Percentiles rank a stretch among this genome's conserved stretches.
These are phyloP conservation scores for Amaranthus hypochondriacus DNA, from an alignment of 148 eudicot genomes.

Conservation along the genomic window DNA sequence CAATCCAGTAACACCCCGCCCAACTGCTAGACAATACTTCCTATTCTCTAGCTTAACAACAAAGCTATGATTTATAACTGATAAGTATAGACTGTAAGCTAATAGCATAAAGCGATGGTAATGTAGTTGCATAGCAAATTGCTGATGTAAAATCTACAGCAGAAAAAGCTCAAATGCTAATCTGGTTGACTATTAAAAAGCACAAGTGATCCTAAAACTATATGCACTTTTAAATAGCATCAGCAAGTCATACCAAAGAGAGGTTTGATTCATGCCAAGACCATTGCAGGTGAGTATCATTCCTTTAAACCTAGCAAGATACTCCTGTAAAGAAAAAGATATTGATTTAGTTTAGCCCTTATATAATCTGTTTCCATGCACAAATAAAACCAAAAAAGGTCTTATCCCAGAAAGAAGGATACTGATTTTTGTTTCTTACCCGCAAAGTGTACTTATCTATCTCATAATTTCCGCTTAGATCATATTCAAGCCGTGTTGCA, in stretches of 20 bases:
- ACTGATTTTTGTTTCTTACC: constrained; percentile 25
- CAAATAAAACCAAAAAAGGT: not conserved
- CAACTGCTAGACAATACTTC: not conserved
- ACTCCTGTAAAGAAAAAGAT: constrained; percentile 38
- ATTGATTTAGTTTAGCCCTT: constrained; percentile 4
- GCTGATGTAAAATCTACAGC: not conserved
- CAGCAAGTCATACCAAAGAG: constrained; percentile 23
- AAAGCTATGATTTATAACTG: too few species aligned
- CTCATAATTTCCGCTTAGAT: constrained; percentile 49
- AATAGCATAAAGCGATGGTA: too few species aligned
- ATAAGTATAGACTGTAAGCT: too few species aligned
- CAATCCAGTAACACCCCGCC: not conserved
- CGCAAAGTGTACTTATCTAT: constrained; percentile 50
- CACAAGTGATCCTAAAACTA: not conserved
- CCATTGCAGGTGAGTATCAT: constrained; percentile 64
- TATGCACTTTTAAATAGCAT: not conserved
- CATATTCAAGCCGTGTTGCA: constrained; percentile 53
- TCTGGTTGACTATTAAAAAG: not conserved
- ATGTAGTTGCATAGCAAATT: not conserved
- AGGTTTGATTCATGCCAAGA: constrained; percentile 51
- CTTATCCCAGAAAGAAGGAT: not conserved
- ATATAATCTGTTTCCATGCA: constrained; percentile 6
- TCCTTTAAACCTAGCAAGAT: constrained; percentile 55
- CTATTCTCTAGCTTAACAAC: not conserved
- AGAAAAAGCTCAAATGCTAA: not conserved